Percentiles rank a stretch among this genome's conserved stretches.
These are phyloP conservation scores for Sequoiadendron giganteum DNA, from an alignment of 75 land plant species.

Conservation along the genomic window DNA sequence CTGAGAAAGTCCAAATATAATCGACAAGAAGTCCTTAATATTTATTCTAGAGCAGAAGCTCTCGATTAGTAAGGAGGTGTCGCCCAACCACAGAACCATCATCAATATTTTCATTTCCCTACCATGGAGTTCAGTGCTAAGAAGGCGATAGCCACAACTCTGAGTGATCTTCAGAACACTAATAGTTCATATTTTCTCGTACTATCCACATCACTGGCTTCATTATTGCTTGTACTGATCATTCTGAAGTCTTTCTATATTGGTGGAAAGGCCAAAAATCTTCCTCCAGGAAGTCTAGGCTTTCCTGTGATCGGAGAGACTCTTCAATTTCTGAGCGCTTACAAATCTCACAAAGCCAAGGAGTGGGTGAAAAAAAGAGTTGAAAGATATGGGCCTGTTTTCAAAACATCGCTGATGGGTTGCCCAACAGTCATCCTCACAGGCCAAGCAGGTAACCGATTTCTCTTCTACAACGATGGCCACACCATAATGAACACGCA, in stretches of 20 bases:
- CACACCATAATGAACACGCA: background rate
- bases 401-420: constrained; percentile 41
- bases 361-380: constrained; percentile 16
- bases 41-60: too few relatives aligned
- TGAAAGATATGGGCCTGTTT: constrained; percentile 14
- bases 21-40: too few relatives aligned
- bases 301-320: constrained; percentile 33
- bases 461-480: constrained; percentile 38
- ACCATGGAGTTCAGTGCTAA: background rate
- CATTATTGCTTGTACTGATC: background rate
- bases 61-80: too few relatives aligned
- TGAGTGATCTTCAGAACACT: background rate
- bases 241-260: background rate
- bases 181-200: background rate
- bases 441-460: constrained; percentile 45
- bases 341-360: background rate
- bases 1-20: too few relatives aligned
- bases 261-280: background rate
- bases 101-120: too few relatives aligned
- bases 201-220: background rate
- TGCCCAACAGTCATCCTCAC: constrained; percentile 20
- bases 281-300: constrained; percentile 38
- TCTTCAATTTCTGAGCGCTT: constrained; percentile 1
- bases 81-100: too few relatives aligned
- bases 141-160: background rate